Percentiles rank a stretch among this genome's conserved stretches.
These are phyloP conservation scores for Quercus robur DNA, from an alignment of 306 rosid species.

Conservation along the genomic window DNA sequence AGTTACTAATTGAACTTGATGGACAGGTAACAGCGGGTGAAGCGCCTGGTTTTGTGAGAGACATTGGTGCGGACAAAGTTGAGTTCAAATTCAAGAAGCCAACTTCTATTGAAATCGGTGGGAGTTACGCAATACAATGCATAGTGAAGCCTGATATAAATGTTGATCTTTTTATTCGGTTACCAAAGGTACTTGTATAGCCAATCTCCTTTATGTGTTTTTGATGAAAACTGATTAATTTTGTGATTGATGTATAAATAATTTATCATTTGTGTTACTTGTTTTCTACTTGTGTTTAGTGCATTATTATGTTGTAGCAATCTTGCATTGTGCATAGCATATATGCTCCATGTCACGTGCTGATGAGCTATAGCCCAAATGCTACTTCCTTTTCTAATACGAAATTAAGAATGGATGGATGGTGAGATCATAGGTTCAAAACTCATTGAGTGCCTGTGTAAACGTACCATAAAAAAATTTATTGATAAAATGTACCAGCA, in stretches of 20 bases:
- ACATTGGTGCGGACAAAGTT: slow-evolving; percentile 88
- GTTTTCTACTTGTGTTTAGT: background rate
- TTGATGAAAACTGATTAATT: background rate
- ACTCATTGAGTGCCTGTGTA: too few species aligned
- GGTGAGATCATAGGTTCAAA: too few species aligned
- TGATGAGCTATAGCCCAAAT: too few species aligned
- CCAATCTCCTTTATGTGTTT: background rate
- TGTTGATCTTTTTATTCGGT: slow-evolving; percentile 63
- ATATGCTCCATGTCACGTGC: background rate
- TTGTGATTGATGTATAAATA: background rate
- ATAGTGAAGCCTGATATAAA: slow-evolving; percentile 61
- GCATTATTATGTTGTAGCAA: background rate
- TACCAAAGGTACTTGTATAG: slow-evolving; percentile 61
- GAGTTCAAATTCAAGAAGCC: slow-evolving; percentile 83
- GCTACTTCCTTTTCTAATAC: too few species aligned
- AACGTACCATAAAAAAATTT: too few species aligned
- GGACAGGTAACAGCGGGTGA: slow-evolving; percentile 58
- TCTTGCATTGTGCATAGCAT: background rate
- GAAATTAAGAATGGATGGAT: too few species aligned
- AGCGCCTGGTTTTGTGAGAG: slow-evolving; percentile 68
- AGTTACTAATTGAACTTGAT: background rate
- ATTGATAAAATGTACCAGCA: too few species aligned
- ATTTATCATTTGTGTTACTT: background rate
- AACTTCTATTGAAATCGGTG: slow-evolving; percentile 47
- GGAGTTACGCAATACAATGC: slow-evolving; percentile 62